Percentiles rank a stretch among this genome's conserved stretches.
Conservation (phyloP, 176 grass and related monocot species). For the Urochloa ruziziensis region DNA sequence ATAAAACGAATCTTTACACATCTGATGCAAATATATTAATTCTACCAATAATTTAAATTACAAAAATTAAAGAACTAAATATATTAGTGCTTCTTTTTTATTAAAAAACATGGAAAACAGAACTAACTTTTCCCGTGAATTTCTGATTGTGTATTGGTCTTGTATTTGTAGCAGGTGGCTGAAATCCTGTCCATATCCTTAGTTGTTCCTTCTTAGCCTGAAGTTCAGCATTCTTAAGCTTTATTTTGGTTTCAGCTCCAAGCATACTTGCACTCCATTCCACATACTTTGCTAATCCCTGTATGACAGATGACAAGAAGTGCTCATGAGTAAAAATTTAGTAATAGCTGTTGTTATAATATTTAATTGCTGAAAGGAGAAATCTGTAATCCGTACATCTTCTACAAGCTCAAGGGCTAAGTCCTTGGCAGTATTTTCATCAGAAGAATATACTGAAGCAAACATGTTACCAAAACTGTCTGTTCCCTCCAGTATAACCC, state of each 20-base stretch:
- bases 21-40: neutral
- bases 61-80: neutral
- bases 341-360: neutral
- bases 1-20: neutral
- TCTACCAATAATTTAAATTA: neutral
- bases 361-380: neutral
- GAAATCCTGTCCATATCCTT: constrained; percentile 79
- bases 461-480: constrained; percentile 84
- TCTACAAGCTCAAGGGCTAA: constrained; percentile 79
- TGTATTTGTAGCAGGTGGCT: constrained; percentile 74
- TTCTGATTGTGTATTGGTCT: constrained; percentile 73
- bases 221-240: constrained; percentile 77
- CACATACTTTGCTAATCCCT: constrained; percentile 88
- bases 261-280: constrained; percentile 95
- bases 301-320: neutral
- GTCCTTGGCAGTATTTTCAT: constrained; percentile 67
- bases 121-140: constrained; percentile 71
- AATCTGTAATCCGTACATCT: constrained; percentile 60
- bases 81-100: neutral
- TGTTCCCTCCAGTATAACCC: constrained; percentile 76
- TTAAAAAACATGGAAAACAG: neutral
- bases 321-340: neutral
- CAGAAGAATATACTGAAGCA: constrained; percentile 78
- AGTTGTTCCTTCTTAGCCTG: constrained; percentile 77
- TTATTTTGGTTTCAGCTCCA: constrained; percentile 62